These are phyloP conservation scores for Bipolaris sorokiniana DNA, from an alignment of 2,329 filamentous ascomycete species.

Conservation along the genomic window DNA sequence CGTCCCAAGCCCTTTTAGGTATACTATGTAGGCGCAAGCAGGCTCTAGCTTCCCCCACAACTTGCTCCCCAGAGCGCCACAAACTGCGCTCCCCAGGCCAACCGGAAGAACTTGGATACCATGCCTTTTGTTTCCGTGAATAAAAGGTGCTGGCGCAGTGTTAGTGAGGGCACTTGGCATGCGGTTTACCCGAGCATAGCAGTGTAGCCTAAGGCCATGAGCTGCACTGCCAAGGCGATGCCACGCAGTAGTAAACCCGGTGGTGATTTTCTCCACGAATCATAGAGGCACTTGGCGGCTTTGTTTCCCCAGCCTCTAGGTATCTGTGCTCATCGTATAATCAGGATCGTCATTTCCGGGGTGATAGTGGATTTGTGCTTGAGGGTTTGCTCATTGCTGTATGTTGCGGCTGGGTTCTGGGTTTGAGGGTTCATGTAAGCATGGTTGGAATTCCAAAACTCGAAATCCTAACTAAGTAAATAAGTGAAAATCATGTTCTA, in stretches of 20 bases:
- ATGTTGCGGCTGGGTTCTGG: background rate
- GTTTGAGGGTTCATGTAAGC: background rate
- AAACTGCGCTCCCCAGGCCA: constrained; percentile 3
- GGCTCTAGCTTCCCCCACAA: background rate
- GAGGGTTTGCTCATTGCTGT: no score
- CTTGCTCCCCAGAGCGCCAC: background rate
- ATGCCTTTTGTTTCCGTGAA: constrained; percentile 24
- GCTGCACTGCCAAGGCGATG: constrained; percentile 18
- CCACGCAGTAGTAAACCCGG: constrained; percentile 6
- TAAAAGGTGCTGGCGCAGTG: constrained; percentile 12
- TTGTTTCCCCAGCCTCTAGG: constrained; percentile 2
- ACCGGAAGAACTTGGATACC: constrained; percentile 4
- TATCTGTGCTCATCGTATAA: constrained; percentile 4
- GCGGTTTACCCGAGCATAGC: background rate
- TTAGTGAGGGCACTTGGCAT: constrained; percentile 12
- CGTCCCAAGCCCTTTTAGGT: constrained; percentile 1
- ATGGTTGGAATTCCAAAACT: background rate
- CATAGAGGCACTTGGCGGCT: constrained; percentile 7
- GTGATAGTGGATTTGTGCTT: background rate
- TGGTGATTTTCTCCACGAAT: constrained; percentile 24
- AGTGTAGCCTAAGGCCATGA: constrained; percentile 2
- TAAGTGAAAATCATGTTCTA: background rate
- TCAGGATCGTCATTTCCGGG: background rate
- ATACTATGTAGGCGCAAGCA: constrained; percentile 2
- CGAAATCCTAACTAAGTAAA: background rate